A percentile compares a stretch with the other conserved stretches of the same genome.
Evolutionary conservation across 2,329 filamentous ascomycete genomes (phyloP).

Genomic region (Tolypocladium tropicale): DNA sequence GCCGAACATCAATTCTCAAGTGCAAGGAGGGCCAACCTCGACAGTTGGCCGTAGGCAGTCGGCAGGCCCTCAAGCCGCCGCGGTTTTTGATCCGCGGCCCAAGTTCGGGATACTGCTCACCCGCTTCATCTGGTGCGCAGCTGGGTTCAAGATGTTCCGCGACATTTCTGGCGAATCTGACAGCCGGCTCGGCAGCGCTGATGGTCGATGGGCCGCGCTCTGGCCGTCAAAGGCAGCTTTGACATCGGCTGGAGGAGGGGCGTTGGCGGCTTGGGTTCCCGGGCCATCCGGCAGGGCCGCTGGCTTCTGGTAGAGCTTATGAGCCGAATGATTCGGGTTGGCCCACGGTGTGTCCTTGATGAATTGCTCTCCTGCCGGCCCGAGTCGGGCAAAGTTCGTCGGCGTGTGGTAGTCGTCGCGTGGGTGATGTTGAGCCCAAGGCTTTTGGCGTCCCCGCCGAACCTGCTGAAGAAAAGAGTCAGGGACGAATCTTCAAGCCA

Average conservation of each 20-base stretch:
- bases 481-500: constrained; percentile 6
- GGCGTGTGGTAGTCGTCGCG: constrained; percentile 31
- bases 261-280: constrained; percentile 10
- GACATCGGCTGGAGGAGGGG: constrained; percentile 8
- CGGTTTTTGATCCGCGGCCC: constrained; percentile 23
- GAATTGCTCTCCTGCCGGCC: constrained; percentile 73
- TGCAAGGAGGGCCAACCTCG: not conserved
- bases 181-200: constrained; percentile 14
- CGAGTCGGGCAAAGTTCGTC: constrained; percentile 37
- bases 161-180: constrained; percentile 36
- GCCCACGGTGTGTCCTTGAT: constrained; percentile 88
- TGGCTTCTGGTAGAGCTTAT: constrained; percentile 37
- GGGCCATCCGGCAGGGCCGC: constrained; percentile 14
- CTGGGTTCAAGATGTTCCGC: constrained; percentile 22
- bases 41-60: not conserved
- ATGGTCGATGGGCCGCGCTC: constrained; percentile 14
- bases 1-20: constrained; percentile 3
- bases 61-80: constrained; percentile 17
- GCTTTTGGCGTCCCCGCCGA: constrained; percentile 23
- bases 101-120: constrained; percentile 19
- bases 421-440: constrained; percentile 20
- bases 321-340: constrained; percentile 72
- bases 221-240: constrained; percentile 14
- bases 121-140: constrained; percentile 22
- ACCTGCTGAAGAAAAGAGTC: constrained; percentile 19